Conservation (phyloP, 2,329 filamentous ascomycete genomes). For the Colletotrichum viniferum region DNA sequence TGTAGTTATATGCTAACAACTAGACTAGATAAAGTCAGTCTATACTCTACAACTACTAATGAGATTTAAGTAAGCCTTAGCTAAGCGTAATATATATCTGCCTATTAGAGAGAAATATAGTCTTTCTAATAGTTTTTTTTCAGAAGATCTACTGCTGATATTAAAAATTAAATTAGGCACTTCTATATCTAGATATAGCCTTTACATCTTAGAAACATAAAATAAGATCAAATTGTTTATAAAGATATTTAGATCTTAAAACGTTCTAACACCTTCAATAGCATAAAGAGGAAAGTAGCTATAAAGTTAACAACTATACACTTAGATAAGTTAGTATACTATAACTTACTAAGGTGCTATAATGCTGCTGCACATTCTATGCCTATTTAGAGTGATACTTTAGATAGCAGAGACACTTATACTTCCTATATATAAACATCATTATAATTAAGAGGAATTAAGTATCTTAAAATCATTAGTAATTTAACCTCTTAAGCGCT, state of each 20-base stretch:
- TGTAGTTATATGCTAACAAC: background rate
- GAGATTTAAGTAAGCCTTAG: background rate
- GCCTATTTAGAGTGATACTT: background rate
- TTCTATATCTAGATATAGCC: background rate
- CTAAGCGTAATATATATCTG: background rate
- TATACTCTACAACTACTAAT: background rate
- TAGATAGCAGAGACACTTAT: background rate
- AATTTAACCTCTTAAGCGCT: background rate
- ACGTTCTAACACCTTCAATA: background rate
- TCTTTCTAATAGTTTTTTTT: background rate
- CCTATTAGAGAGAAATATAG: background rate
- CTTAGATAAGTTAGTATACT: background rate
- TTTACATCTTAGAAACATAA: background rate
- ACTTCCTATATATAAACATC: background rate
- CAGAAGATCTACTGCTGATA: background rate
- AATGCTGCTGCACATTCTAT: background rate
- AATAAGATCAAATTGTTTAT: background rate
- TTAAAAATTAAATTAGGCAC: background rate
- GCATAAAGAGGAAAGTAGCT: background rate
- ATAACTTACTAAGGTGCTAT: background rate
- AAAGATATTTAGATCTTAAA: background rate
- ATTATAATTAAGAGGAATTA: background rate
- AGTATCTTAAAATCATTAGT: background rate
- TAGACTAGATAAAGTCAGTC: background rate
- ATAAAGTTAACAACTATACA: background rate